These are phyloP conservation scores for Fomitopsis pinicola DNA, from an alignment of 1,284 basidiomycete genomes.

Conservation along the genomic window DNA sequence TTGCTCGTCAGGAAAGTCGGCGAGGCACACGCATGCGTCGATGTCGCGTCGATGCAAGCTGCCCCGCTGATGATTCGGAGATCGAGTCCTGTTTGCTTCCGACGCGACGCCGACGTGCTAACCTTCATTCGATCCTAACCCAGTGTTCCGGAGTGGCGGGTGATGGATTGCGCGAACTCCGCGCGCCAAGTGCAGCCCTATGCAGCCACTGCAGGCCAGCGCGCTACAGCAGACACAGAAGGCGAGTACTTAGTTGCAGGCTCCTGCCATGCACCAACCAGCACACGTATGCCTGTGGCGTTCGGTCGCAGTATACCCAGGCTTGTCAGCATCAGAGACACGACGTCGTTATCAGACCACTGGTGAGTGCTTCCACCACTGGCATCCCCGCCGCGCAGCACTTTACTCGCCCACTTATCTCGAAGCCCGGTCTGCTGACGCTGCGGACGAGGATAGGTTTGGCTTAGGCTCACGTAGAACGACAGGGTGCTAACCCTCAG, in stretches of 20 bases:
- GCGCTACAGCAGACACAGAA: background rate
- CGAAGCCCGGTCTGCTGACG: constrained; percentile 4
- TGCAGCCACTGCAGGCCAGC: background rate
- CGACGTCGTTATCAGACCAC: background rate
- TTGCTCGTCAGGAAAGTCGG: background rate
- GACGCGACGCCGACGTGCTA: background rate
- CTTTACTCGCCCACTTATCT: constrained; percentile 1
- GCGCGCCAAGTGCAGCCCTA: background rate
- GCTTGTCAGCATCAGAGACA: background rate
- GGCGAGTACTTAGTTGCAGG: background rate
- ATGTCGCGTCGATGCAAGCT: background rate
- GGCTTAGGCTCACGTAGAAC: background rate
- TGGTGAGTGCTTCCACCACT: background rate
- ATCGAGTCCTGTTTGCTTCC: background rate
- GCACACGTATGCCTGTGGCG: background rate
- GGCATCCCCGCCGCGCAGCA: background rate
- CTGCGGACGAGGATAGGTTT: background rate
- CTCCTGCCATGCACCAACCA: background rate
- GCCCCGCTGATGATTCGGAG: background rate
- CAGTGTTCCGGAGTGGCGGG: background rate
- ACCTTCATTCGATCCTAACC: background rate
- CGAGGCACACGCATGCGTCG: background rate
- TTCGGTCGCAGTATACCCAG: background rate
- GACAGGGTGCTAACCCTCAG: background rate
- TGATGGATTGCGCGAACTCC: background rate